Evolutionary conservation across 805 yeast genomes (phyloP).

Genomic region (Yarrowia deformans): DNA sequence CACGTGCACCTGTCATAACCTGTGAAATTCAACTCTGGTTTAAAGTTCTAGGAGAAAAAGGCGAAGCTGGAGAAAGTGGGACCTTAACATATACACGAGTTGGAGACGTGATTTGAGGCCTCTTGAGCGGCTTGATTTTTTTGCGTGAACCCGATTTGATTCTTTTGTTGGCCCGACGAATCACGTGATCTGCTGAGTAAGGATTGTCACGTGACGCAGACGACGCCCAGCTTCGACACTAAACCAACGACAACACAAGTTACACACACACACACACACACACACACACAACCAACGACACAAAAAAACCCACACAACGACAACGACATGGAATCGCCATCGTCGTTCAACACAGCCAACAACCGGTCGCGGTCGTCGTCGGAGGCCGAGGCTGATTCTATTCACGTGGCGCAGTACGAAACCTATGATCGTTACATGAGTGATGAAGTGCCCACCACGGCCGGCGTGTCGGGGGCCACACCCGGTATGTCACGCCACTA

Average conservation of each 20-base stretch:
- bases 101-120: neutral
- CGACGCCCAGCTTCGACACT: neutral
- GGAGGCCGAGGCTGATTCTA: conserved; percentile 2
- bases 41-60: neutral
- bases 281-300: neutral
- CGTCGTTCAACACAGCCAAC: conserved; percentile 32
- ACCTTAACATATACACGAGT: neutral
- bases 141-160: no score
- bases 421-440: neutral
- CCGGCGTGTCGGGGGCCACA: neutral
- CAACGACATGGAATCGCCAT: conserved; percentile 23
- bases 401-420: conserved; percentile 16
- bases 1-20: no score
- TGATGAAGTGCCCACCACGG: neutral
- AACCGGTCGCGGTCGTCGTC: conserved; percentile 27
- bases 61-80: neutral
- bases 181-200: neutral
- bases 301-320: neutral
- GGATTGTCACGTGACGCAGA: neutral
- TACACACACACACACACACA: no score
- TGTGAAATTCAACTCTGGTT: no score
- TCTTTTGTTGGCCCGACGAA: no score
- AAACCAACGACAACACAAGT: no score
- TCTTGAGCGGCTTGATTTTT: no score
- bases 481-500: neutral